Evolutionary conservation across 2,329 filamentous ascomycete species (phyloP).

Genomic region (Cadophora gregata): DNA sequence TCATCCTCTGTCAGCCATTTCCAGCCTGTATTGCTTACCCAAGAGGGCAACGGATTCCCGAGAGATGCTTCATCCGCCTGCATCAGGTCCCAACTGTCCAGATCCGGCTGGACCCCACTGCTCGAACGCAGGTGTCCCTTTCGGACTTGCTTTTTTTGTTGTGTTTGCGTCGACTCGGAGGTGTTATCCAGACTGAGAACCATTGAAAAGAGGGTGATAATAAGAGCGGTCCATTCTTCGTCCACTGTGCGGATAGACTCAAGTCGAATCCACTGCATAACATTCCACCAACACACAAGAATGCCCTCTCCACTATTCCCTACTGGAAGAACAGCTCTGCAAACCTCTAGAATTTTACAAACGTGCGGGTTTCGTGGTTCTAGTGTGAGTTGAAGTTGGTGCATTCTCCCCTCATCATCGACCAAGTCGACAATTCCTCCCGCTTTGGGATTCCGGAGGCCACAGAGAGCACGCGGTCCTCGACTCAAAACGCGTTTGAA

Average conservation of each 20-base stretch:
- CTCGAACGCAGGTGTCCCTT: constrained; percentile 53
- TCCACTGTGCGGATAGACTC: constrained; percentile 56
- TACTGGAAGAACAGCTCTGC: constrained; percentile 67
- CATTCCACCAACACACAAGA: constrained; percentile 75
- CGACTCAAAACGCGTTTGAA: constrained; percentile 52
- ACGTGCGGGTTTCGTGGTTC: constrained; percentile 69
- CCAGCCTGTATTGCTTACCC: constrained; percentile 71
- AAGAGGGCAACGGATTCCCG: constrained; percentile 51
- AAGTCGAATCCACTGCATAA: constrained; percentile 69
- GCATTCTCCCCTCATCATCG: constrained; percentile 65
- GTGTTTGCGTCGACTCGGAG: constrained; percentile 43
- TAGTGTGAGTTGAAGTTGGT: constrained; percentile 72
- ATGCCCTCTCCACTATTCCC: constrained; percentile 63
- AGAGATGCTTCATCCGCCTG: constrained; percentile 48
- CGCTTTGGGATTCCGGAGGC: constrained; percentile 62
- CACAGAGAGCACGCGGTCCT: constrained; percentile 46
- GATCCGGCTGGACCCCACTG: constrained; percentile 48
- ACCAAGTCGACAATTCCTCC: constrained; percentile 69
- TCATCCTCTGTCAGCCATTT: constrained; percentile 70
- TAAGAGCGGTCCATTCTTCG: constrained; percentile 72
- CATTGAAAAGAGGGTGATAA: constrained; percentile 67
- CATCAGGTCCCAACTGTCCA: constrained; percentile 55
- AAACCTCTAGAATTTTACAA: constrained; percentile 63
- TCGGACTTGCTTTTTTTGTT: constrained; percentile 47
- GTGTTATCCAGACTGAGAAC: constrained; percentile 63